Evolutionary conservation across 805 yeast genomes (phyloP).

Genomic region (Metschnikowia continentalis): DNA sequence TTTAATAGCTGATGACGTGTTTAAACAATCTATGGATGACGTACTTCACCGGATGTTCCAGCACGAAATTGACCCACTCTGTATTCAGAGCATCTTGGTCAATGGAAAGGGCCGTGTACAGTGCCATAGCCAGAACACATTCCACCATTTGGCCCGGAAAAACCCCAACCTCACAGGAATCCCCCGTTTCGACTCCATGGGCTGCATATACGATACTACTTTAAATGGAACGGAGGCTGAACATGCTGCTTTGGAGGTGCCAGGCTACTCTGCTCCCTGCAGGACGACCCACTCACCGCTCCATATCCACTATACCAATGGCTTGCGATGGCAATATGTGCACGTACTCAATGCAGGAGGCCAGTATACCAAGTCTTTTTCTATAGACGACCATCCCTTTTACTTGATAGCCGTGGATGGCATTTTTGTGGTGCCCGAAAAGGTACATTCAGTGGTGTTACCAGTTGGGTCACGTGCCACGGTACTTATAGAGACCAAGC

Average conservation of each 20-base stretch:
- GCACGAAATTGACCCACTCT: conserved; percentile 32
- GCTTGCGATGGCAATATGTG: conserved; percentile 22
- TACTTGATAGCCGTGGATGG: conserved; percentile 32
- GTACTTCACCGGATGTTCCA: conserved; percentile 31
- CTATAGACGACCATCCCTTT: conserved; percentile 30
- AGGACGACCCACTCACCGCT: conserved; percentile 17
- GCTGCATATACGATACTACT: conserved; percentile 18
- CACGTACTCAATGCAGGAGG: conserved; percentile 33
- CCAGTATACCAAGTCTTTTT: conserved; percentile 29
- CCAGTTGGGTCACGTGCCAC: conserved; percentile 33
- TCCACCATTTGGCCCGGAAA: conserved; percentile 15
- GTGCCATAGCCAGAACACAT: conserved; percentile 18
- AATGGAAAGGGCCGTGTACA: conserved; percentile 29
- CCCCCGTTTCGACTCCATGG: conserved; percentile 19
- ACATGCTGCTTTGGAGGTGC: conserved; percentile 18
- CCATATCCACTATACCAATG: conserved; percentile 21
- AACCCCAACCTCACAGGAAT: conserved; percentile 9
- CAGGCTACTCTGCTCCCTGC: conserved; percentile 24
- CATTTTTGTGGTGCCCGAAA: conserved; percentile 22
- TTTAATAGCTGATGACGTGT: conserved; percentile 38
- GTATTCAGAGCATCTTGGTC: conserved; percentile 26
- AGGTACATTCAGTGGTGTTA: conserved; percentile 23
- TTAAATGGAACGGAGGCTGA: conserved; percentile 16
- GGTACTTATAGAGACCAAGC: conserved; percentile 22
- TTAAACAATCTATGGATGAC: conserved; percentile 31